Conservation (phyloP, 495 filamentous ascomycete genomes). For the Niebla homalea region DNA sequence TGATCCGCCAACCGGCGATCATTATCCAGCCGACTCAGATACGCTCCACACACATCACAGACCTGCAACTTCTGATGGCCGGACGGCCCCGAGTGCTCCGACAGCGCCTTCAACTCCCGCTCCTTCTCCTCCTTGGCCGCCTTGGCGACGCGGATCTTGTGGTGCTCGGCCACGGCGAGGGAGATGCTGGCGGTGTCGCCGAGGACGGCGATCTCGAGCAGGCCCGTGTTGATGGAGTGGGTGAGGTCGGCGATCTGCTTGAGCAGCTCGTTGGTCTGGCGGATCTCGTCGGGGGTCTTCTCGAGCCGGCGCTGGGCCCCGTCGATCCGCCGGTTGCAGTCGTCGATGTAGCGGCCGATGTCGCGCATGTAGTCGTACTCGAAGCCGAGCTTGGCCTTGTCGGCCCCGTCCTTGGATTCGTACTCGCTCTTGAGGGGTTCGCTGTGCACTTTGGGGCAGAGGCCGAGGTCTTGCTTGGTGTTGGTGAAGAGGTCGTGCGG, state of each 20-base stretch:
- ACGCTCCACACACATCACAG: conserved; percentile 95
- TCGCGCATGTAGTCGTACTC: conserved; percentile 95
- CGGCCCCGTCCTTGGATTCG: conserved; percentile 41
- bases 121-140: conserved; percentile 74
- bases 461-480: conserved; percentile 93
- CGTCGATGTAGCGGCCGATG: conserved; percentile 88
- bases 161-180: conserved; percentile 71
- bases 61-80: conserved; percentile 98
- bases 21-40: conserved; percentile 82
- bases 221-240: conserved; percentile 64
- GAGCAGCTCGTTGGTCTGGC: conserved; percentile 86
- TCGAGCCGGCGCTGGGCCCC: conserved; percentile 79
- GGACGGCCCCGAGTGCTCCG: conserved; percentile 78
- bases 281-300: conserved; percentile 95
- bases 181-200: conserved; percentile 71
- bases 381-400: conserved; percentile 73
- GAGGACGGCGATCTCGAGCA: conserved; percentile 74
- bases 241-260: conserved; percentile 78
- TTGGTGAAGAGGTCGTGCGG: conserved; percentile 99
- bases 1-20: conserved; percentile 89
- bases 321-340: conserved; percentile 91
- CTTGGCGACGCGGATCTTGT: conserved; percentile 67
- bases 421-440: conserved; percentile 83
- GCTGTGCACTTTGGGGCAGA: conserved; percentile 80
- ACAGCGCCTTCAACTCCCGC: conserved; percentile 78